Evolutionary conservation across 306 rosid species (phyloP).

Genomic region (Vigna reflexopilosa): DNA sequence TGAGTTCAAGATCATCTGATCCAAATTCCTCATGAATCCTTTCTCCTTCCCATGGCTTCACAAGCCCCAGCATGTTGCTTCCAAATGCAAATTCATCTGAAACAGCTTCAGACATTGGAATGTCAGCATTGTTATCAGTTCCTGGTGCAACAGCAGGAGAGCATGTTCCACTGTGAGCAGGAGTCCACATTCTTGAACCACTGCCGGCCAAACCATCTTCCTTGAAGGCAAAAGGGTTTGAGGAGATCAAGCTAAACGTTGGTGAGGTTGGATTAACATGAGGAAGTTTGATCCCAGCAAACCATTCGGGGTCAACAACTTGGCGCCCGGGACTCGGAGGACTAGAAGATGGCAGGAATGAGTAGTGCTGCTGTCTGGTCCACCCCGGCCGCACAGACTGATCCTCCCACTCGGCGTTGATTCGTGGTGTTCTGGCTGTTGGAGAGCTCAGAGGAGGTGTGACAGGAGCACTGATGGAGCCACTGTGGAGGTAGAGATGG

Average conservation of each 20-base stretch:
- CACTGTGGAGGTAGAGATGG: conserved; percentile 64
- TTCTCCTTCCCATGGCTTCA: conserved; percentile 99
- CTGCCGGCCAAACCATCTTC: conserved; percentile 66
- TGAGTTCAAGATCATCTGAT: conserved; percentile 93
- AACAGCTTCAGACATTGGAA: conserved; percentile 86
- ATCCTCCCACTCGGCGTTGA: conserved; percentile 71
- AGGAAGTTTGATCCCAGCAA: conserved; percentile 80
- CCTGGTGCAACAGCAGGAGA: conserved; percentile 89
- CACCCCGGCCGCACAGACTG: conserved; percentile 60
- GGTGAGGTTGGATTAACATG: conserved; percentile 80
- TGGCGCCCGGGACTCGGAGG: conserved; percentile 92
- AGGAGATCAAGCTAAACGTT: conserved; percentile 78
- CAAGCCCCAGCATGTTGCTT: conserved; percentile 72
- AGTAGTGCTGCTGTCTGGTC: conserved; percentile 63
- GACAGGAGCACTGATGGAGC: conserved; percentile 96
- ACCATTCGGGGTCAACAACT: conserved; percentile 83
- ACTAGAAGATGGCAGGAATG: conserved; percentile 81
- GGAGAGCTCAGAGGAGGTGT: conserved; percentile 98
- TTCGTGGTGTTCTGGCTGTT: conserved; percentile 78
- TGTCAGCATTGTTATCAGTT: conserved; percentile 76
- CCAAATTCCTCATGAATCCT: conserved; percentile 89
- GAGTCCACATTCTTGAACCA: conserved; percentile 91
- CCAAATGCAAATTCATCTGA: conserved; percentile 97
- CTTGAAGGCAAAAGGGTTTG: conserved; percentile 86
- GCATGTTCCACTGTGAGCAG: conserved; percentile 94